A percentile compares a stretch with the other conserved stretches of the same genome.
phyloP scores from a whole-genome alignment of 2,329 filamentous ascomycete genomes.

The Grosmannia huntii region DNA sequence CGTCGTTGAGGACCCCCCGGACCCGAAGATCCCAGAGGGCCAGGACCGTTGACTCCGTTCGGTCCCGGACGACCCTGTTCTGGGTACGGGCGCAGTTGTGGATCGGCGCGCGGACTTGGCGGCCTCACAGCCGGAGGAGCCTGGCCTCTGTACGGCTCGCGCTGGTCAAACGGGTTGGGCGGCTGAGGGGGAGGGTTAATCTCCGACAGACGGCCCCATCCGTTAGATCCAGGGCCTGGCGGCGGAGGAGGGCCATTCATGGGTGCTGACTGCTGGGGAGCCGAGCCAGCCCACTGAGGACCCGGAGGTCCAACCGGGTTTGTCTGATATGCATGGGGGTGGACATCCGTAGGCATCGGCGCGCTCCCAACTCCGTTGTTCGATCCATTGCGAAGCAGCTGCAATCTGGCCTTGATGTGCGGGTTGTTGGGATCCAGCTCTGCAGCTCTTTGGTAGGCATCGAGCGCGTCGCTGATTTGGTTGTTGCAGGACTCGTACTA shows the following conservation, averaged over 20 bases:
- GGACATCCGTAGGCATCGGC: constrained; percentile 89
- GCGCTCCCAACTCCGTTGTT: constrained; percentile 59
- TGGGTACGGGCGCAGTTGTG: constrained; percentile 55
- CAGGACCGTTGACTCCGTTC: constrained; percentile 14
- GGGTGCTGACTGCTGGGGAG: constrained; percentile 33
- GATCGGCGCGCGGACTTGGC: constrained; percentile 64
- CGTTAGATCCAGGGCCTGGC: constrained; percentile 43
- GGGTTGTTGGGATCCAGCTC: constrained; percentile 88
- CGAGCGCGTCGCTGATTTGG: constrained; percentile 88
- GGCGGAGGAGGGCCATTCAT: constrained; percentile 40
- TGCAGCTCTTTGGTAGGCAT: constrained; percentile 87
- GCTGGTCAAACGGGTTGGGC: constrained; percentile 70
- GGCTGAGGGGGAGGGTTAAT: constrained; percentile 65
- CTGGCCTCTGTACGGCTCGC: constrained; percentile 53
- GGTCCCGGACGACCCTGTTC: constrained; percentile 43
- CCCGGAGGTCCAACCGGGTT: constrained; percentile 73
- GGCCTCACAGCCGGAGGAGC: constrained; percentile 50
- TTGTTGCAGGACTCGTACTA: constrained; percentile 99
- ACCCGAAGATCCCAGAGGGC: constrained; percentile 49
- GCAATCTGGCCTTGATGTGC: constrained; percentile 90
- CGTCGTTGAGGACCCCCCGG: constrained; percentile 33
- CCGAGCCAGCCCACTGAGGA: constrained; percentile 75
- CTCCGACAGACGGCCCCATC: constrained; percentile 59
- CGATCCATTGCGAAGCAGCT: constrained; percentile 73
- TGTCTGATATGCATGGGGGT: constrained; percentile 85